Evolutionary conservation across 2,329 filamentous ascomycete species (phyloP).

Genomic region (Cercospora nicotianae): DNA sequence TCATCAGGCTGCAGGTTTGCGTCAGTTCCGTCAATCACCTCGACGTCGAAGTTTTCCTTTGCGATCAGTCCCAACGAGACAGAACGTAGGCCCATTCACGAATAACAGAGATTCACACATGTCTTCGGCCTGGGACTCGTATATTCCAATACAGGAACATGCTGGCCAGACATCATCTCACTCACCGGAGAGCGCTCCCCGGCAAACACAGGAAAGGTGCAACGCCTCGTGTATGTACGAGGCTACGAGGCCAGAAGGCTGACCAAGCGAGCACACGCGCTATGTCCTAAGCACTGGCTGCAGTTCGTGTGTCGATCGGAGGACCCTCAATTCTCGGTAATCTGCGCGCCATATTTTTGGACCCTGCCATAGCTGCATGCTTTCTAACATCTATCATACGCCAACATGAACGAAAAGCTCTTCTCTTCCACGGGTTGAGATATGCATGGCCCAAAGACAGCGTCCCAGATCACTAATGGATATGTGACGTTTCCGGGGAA

Average conservation of each 20-base stretch:
- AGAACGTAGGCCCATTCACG: not conserved
- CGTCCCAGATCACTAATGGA: not conserved
- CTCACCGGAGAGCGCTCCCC: not conserved
- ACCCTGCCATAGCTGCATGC: not conserved
- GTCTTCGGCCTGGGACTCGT: not conserved
- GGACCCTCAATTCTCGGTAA: not conserved
- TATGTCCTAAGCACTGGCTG: not conserved
- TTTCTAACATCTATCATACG: not conserved
- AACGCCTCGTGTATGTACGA: not conserved
- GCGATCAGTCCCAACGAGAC: not conserved
- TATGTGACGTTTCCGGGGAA: not conserved
- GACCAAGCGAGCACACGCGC: not conserved
- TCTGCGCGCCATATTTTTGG: not conserved
- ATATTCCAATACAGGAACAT: not conserved
- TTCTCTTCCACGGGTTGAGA: not conserved
- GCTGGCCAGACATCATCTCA: not conserved
- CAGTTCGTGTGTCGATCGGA: not conserved
- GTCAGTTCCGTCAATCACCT: not conserved
- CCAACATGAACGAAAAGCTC: not conserved
- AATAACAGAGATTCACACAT: not conserved
- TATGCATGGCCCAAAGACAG: not conserved
- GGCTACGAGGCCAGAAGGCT: not conserved
- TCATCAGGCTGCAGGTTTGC: not conserved
- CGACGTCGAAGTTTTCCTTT: not conserved
- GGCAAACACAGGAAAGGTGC: not conserved